phyloP scores from a whole-genome alignment of 2,329 filamentous ascomycete genomes.

The Venturia carpophila region DNA sequence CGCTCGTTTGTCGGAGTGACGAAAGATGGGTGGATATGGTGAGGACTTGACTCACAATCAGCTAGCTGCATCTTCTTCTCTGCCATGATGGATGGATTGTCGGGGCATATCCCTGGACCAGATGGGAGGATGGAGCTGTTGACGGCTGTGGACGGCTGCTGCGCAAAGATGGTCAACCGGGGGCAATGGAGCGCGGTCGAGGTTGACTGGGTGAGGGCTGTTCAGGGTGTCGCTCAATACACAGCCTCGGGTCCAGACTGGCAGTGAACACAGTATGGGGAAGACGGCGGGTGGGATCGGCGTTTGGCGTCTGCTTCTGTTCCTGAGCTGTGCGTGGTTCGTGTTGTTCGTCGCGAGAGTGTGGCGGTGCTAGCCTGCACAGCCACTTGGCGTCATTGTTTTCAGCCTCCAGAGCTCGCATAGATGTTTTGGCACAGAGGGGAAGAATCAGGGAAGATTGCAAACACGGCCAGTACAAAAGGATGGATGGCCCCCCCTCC shows the following conservation, averaged over 20 bases:
- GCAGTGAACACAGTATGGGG: neutral
- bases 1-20: too few relatives aligned
- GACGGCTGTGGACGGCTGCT: neutral
- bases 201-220: neutral
- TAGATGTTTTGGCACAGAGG: neutral
- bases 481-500: neutral
- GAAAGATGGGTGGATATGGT: neutral
- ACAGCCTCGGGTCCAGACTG: neutral
- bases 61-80: conserved; percentile 75
- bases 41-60: conserved; percentile 58
- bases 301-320: neutral
- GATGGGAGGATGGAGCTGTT: neutral
- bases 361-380: neutral
- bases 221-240: neutral
- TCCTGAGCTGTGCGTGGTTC: too few relatives aligned
- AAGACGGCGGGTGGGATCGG: neutral
- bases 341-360: too few relatives aligned
- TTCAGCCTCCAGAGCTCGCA: too few relatives aligned
- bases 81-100: conserved; percentile 48
- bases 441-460: neutral
- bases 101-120: conserved; percentile 9
- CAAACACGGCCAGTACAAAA: neutral
- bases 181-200: neutral
- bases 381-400: neutral
- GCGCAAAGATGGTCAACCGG: neutral